A percentile compares a stretch with the other conserved stretches of the same genome.
phyloP scores from a whole-genome alignment of 345 rosid species.

The Noccaea bulbosa region DNA sequence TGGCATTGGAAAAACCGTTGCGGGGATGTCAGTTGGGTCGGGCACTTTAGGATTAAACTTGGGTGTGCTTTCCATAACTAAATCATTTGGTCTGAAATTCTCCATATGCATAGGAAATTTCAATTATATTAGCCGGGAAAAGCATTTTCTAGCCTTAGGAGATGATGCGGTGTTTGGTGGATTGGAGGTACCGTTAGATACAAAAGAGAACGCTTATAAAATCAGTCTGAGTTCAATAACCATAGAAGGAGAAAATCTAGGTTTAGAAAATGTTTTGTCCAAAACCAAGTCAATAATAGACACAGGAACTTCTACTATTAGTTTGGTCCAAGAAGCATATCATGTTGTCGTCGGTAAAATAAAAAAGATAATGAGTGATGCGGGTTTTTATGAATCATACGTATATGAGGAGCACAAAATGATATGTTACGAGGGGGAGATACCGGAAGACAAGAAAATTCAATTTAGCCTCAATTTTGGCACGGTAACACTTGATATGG shows the following conservation, averaged over 20 bases:
- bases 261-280: background rate
- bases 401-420: background rate
- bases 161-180: background rate
- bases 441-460: background rate
- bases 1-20: background rate
- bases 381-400: background rate
- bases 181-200: background rate
- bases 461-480: background rate
- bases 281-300: background rate
- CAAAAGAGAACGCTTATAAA: background rate
- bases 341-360: background rate
- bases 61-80: background rate
- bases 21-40: background rate
- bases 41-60: background rate
- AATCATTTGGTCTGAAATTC: background rate
- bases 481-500: background rate
- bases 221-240: slow-evolving; percentile 3
- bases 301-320: background rate
- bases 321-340: background rate
- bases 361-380: background rate
- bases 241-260: background rate
- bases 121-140: background rate
- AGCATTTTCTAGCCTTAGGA: background rate
- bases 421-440: background rate
- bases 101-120: slow-evolving; percentile 6